Percentiles rank a stretch among this genome's conserved stretches.
phyloP scores from a whole-genome alignment of 2,329 filamentous ascomycete species.

The Sphaerostilbella broomeana region DNA sequence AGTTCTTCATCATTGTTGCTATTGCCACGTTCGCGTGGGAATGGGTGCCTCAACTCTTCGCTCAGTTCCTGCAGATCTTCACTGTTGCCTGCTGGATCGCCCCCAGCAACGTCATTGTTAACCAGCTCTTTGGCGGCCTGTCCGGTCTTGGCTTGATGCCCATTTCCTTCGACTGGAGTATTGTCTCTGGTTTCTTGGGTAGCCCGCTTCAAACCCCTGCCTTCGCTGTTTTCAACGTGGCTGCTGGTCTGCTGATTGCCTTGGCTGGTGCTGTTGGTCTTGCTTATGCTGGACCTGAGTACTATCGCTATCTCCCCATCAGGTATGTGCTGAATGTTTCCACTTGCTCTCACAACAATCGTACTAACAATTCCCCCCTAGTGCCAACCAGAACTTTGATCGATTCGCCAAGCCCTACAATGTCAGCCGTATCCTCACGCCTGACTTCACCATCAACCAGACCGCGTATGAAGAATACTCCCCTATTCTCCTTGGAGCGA shows the following conservation, averaged over 20 bases:
- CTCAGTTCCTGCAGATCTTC: conserved; percentile 50
- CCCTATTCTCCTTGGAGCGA: conserved; percentile 44
- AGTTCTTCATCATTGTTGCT: conserved; percentile 48
- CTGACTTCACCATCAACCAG: conserved; percentile 45
- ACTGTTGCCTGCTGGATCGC: conserved; percentile 55
- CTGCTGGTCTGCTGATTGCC: conserved; percentile 45
- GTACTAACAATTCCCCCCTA: no score
- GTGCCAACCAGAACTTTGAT: conserved; percentile 48
- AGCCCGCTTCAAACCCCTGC: conserved; percentile 52
- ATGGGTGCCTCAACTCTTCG: conserved; percentile 51
- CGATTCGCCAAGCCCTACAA: conserved; percentile 52
- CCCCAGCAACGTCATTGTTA: conserved; percentile 53
- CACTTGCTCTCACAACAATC: no score
- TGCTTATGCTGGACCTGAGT: conserved; percentile 44
- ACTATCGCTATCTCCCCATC: conserved; percentile 48
- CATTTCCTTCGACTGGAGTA: conserved; percentile 59
- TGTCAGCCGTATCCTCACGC: conserved; percentile 45
- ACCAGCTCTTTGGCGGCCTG: conserved; percentile 57
- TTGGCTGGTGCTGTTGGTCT: conserved; percentile 43
- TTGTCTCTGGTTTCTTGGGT: conserved; percentile 47
- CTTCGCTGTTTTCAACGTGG: conserved; percentile 52
- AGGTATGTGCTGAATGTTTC: conserved; percentile 1
- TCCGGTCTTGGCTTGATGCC: conserved; percentile 55
- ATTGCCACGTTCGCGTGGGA: conserved; percentile 47
- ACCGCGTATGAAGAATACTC: conserved; percentile 52